Evolutionary conservation across 169 alveolate species (phyloP).

Genomic region (Cryptosporidium baileyi): DNA sequence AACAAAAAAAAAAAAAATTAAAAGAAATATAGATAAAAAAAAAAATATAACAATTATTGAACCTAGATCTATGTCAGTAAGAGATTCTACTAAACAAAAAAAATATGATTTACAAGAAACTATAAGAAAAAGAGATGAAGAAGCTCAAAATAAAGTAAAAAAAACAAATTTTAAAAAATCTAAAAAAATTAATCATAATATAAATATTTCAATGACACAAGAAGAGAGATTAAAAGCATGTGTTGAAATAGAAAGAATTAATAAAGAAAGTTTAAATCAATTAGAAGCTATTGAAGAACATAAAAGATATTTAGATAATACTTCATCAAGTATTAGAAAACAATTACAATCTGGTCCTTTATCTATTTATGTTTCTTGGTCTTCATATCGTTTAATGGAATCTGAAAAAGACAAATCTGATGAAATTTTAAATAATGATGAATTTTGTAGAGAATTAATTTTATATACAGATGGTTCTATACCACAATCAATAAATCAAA

Average conservation of each 20-base stretch:
- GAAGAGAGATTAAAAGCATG: constrained; percentile 51
- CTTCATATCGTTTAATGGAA: constrained; percentile 63
- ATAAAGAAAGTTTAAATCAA: constrained; percentile 23
- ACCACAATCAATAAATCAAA: constrained; percentile 1
- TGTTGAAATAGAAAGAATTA: constrained; percentile 41
- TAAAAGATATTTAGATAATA: constrained; percentile 36
- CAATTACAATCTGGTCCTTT: constrained; percentile 54
- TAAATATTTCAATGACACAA: constrained; percentile 18
- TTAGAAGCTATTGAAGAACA: constrained; percentile 62
- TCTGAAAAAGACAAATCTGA: constrained; percentile 52
- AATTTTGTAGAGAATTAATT: constrained; percentile 53
- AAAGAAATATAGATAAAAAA: background rate
- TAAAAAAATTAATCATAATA: background rate
- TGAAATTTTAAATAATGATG: constrained; percentile 6
- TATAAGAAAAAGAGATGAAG: constrained; percentile 37
- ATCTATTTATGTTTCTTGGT: constrained; percentile 44
- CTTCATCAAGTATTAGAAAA: constrained; percentile 55
- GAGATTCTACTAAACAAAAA: constrained; percentile 37
- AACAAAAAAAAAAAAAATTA: constrained; percentile 5
- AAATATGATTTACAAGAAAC: constrained; percentile 36
- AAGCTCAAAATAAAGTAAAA: background rate
- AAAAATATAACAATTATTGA: background rate
- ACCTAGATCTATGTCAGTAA: constrained; percentile 43
- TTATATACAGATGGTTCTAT: constrained; percentile 49
- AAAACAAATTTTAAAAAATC: background rate